Percentiles rank a stretch among this genome's conserved stretches.
These are phyloP conservation scores for Mortierella sp. DNA, from an alignment of 371 early-diverging fungal species.

Conservation along the genomic window DNA sequence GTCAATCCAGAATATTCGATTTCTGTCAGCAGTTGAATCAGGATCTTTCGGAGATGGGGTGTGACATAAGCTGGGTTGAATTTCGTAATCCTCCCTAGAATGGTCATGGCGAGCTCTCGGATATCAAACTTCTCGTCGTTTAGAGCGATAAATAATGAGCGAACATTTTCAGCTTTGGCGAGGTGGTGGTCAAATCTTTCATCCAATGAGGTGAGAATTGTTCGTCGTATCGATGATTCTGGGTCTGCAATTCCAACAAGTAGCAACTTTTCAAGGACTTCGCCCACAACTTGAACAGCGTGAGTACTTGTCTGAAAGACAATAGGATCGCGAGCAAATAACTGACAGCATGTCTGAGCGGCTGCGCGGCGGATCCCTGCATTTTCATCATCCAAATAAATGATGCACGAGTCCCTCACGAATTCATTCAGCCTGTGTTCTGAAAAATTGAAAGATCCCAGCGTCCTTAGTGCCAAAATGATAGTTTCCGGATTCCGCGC, in stretches of 20 bases:
- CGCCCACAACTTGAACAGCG: constrained; percentile 88
- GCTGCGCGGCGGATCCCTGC: constrained; percentile 89
- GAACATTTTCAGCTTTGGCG: constrained; percentile 91
- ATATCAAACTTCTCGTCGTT: constrained; percentile 94
- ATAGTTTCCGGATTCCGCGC: constrained; percentile 80
- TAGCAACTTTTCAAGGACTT: constrained; percentile 89
- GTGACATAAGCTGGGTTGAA: constrained; percentile 95
- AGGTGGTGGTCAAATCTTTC: constrained; percentile 91
- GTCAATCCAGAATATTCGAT: constrained; percentile 89
- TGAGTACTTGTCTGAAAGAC: constrained; percentile 84
- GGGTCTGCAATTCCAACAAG: constrained; percentile 93
- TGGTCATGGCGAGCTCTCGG: constrained; percentile 84
- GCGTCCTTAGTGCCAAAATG: constrained; percentile 88
- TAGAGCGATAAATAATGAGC: constrained; percentile 88
- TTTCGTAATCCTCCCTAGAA: constrained; percentile 88
- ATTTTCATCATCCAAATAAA: constrained; percentile 89
- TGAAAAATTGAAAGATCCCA: constrained; percentile 91
- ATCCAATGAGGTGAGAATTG: constrained; percentile 83
- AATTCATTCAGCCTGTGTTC: constrained; percentile 91
- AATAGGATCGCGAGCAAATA: constrained; percentile 82
- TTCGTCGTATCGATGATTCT: constrained; percentile 83
- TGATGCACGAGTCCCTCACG: constrained; percentile 86
- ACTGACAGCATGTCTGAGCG: constrained; percentile 88
- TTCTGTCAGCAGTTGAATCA: constrained; percentile 92
- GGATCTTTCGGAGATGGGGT: constrained; percentile 87